Conservation (phyloP, 1,139 yeast genomes). For the Pichia sp. region DNA sequence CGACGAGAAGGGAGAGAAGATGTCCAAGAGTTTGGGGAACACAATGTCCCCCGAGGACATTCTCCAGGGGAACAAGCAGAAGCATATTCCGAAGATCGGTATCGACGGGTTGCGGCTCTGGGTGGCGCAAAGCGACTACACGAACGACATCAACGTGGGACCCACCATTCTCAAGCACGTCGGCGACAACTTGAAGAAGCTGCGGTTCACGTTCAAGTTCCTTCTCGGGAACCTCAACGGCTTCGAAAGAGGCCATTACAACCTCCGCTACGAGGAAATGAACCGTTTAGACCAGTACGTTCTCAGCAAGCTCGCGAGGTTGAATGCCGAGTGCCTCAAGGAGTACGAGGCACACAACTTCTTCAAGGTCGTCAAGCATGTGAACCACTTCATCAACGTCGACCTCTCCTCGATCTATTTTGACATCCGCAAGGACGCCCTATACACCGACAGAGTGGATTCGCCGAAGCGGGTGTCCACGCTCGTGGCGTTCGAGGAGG, state of each 20-base stretch:
- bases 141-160: constrained; percentile 73
- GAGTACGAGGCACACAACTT: constrained; percentile 59
- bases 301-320: constrained; percentile 48
- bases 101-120: constrained; percentile 88
- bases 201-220: constrained; percentile 76
- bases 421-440: constrained; percentile 77
- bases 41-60: constrained; percentile 64
- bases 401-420: constrained; percentile 80
- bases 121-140: constrained; percentile 86
- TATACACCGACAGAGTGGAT: constrained; percentile 60
- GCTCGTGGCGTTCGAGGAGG: constrained; percentile 64
- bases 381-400: constrained; percentile 70
- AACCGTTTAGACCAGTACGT: constrained; percentile 62
- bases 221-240: constrained; percentile 70
- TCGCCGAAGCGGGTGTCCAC: constrained; percentile 57
- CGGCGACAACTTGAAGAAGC: constrained; percentile 73
- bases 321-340: constrained; percentile 41
- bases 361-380: constrained; percentile 51
- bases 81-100: constrained; percentile 65
- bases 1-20: constrained; percentile 80
- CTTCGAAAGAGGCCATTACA: constrained; percentile 20
- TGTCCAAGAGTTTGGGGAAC: constrained; percentile 93
- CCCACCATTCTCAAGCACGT: constrained; percentile 70
- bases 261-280: constrained; percentile 38
- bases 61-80: constrained; percentile 60